Evolutionary conservation across 2,329 filamentous ascomycete genomes (phyloP).

Genomic region (Catunica adiposa): DNA sequence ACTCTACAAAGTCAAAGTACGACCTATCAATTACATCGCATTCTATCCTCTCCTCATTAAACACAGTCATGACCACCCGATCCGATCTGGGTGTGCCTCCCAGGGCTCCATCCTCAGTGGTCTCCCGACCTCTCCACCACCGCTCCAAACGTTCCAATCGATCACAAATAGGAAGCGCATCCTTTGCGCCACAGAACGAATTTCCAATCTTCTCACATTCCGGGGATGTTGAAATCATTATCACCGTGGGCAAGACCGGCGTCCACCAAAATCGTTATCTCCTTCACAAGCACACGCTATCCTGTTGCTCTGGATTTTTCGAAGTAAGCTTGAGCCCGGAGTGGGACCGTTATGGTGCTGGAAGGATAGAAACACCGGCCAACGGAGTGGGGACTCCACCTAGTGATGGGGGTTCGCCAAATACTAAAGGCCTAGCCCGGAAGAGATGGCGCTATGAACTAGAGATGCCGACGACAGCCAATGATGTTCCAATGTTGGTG

Average conservation of each 20-base stretch:
- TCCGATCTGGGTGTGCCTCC: conserved; percentile 18
- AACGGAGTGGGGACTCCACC: neutral
- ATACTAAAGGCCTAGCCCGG: neutral
- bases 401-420: neutral
- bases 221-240: conserved; percentile 80
- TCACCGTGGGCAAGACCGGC: conserved; percentile 36
- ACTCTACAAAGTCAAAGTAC: too few species aligned
- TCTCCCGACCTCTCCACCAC: conserved; percentile 38
- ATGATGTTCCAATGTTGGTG: conserved; percentile 75
- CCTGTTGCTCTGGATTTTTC: conserved; percentile 87
- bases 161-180: conserved; percentile 58
- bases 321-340: conserved; percentile 68
- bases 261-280: conserved; percentile 65
- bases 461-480: conserved; percentile 36
- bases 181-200: conserved; percentile 64
- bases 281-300: conserved; percentile 71
- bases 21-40: neutral
- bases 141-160: conserved; percentile 59
- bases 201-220: conserved; percentile 83
- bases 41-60: neutral
- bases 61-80: neutral
- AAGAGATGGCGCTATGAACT: conserved; percentile 72
- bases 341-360: conserved; percentile 41
- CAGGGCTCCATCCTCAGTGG: conserved; percentile 44
- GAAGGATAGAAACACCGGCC: neutral